Evolutionary conservation across 345 rosid genomes (phyloP).

Genomic region (thale cress (Arabidopsis thaliana)): DNA sequence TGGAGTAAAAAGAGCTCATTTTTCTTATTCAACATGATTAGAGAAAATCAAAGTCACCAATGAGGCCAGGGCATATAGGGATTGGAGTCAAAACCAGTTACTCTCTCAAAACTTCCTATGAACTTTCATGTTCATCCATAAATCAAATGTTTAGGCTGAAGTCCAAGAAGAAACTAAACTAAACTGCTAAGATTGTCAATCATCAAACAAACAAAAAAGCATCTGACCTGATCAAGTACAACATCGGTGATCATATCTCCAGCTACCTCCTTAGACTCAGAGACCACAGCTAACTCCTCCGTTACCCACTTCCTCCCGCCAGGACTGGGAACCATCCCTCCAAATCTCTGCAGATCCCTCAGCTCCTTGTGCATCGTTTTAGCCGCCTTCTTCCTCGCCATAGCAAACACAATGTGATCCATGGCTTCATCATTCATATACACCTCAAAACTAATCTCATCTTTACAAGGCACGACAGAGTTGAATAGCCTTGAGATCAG

Average conservation of each 20-base stretch:
- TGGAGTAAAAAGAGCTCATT: background rate
- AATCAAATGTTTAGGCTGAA: background rate
- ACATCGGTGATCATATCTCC: slow-evolving; percentile 88
- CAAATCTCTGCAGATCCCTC: slow-evolving; percentile 84
- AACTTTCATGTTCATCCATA: slow-evolving; percentile 13
- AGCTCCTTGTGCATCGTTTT: slow-evolving; percentile 87
- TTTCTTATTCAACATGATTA: slow-evolving; percentile 4
- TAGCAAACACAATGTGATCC: slow-evolving; percentile 84
- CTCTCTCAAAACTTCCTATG: slow-evolving; percentile 19
- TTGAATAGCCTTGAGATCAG: slow-evolving; percentile 76
- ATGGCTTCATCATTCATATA: slow-evolving; percentile 91
- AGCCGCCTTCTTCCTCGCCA: slow-evolving; percentile 88
- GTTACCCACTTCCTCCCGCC: slow-evolving; percentile 80
- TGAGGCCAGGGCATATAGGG: background rate
- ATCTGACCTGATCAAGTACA: slow-evolving; percentile 88
- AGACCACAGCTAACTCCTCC: slow-evolving; percentile 74
- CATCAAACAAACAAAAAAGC: slow-evolving; percentile 4
- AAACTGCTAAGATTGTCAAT: slow-evolving; percentile 4
- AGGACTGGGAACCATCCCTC: slow-evolving; percentile 49
- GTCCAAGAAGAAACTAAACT: background rate
- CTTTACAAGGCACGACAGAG: slow-evolving; percentile 81
- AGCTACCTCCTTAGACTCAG: slow-evolving; percentile 93
- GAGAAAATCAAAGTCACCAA: background rate
- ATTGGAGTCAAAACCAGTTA: slow-evolving; percentile 7
- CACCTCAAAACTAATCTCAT: slow-evolving; percentile 89